These are phyloP conservation scores for Thuidium tamariscinum DNA, from an alignment of 225 moss, liverwort and hornwort genomes.

Conservation along the genomic window DNA sequence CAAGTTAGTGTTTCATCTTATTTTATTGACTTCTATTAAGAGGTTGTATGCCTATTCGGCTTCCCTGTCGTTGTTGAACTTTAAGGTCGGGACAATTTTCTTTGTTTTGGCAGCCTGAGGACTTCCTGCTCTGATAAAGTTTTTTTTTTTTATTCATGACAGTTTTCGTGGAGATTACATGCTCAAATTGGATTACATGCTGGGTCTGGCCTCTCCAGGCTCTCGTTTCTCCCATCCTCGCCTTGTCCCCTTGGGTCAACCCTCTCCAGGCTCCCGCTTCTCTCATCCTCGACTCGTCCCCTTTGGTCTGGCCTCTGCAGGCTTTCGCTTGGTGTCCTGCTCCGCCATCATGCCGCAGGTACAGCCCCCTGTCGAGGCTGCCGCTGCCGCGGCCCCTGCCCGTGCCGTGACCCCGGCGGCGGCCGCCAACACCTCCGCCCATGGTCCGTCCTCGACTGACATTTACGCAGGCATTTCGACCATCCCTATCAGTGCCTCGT, in stretches of 20 bases:
- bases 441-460: background rate
- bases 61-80: background rate
- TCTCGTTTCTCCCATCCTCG: background rate
- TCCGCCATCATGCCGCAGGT: conserved; percentile 18
- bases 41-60: background rate
- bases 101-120: background rate
- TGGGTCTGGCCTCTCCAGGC: background rate
- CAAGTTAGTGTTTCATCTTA: background rate
- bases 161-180: background rate
- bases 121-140: background rate
- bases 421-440: background rate
- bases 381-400: background rate
- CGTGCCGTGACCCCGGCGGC: background rate
- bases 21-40: background rate
- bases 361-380: background rate
- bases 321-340: background rate
- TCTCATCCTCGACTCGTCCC: too few relatives aligned
- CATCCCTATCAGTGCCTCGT: conserved; percentile 33
- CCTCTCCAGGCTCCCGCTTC: background rate
- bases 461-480: conserved; percentile 51
- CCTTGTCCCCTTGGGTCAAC: background rate
- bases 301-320: too few relatives aligned
- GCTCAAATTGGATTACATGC: background rate
- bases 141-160: background rate
- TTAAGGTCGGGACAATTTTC: background rate